A percentile compares a stretch with the other conserved stretches of the same genome.
phyloP scores from a whole-genome alignment of 2,329 filamentous ascomycete genomes.

The Sordariomycetes sp. region DNA sequence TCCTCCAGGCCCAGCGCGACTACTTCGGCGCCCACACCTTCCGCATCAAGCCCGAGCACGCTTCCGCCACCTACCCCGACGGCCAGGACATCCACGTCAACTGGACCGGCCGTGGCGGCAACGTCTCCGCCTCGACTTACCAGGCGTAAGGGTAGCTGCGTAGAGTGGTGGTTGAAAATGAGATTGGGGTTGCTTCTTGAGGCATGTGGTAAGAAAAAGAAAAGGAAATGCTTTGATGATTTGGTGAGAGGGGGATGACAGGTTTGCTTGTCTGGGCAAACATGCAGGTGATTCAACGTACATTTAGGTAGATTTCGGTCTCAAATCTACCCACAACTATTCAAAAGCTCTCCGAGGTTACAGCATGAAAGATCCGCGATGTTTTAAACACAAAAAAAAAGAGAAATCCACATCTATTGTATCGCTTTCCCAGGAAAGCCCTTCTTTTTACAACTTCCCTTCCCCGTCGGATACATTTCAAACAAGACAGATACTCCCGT shows the following conservation, averaged over 20 bases:
- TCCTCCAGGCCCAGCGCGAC: slow-evolving; percentile 97
- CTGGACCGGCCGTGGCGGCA: slow-evolving; percentile 97
- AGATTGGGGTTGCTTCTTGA: neutral
- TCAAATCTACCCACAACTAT: neutral
- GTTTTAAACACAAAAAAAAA: neutral
- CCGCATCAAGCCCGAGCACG: slow-evolving; percentile 70
- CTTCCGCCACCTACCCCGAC: slow-evolving; percentile 66
- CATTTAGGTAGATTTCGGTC: neutral
- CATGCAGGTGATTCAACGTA: neutral
- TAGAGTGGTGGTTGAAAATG: neutral
- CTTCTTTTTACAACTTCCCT: neutral
- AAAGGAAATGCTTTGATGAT: neutral
- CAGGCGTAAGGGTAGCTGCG: slow-evolving; percentile 55
- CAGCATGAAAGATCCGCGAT: neutral
- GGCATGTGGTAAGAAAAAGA: neutral
- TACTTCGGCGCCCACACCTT: slow-evolving; percentile 97
- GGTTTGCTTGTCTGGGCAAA: slow-evolving; percentile 1
- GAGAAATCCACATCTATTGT: neutral
- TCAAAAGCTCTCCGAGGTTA: neutral
- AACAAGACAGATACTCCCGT: neutral
- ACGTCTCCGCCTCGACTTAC: slow-evolving; percentile 95
- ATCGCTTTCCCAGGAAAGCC: neutral
- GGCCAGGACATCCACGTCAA: slow-evolving; percentile 95
- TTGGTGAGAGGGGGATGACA: neutral
- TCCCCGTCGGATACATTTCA: neutral